Evolutionary conservation across 495 filamentous ascomycete genomes (phyloP).

Genomic region (Trypethelium eluteriae): DNA sequence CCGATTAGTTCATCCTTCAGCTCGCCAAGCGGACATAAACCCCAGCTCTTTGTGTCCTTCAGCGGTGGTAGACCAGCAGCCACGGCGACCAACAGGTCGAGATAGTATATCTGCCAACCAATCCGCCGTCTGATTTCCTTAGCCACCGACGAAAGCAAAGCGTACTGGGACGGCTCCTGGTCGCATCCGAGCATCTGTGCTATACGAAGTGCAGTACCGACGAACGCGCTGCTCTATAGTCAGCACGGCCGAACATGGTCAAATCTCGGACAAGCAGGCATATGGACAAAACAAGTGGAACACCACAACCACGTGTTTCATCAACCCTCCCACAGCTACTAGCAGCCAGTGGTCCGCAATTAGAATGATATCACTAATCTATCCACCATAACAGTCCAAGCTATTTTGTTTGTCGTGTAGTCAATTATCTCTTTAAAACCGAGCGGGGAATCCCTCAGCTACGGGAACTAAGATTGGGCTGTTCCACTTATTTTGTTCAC

Average conservation of each 20-base stretch:
- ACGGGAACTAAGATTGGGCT: neutral
- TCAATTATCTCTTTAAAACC: neutral
- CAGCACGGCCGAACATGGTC: constrained; percentile 5
- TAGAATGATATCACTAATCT: too few species aligned
- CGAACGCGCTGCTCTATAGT: constrained; percentile 14
- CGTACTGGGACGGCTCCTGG: constrained; percentile 18
- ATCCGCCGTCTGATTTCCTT: constrained; percentile 19
- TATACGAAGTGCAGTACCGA: constrained; percentile 19
- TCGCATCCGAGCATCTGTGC: constrained; percentile 23
- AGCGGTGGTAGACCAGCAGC: constrained; percentile 20
- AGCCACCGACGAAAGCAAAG: constrained; percentile 7
- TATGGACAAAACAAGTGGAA: neutral
- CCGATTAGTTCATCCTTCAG: constrained; percentile 23
- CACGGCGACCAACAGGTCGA: constrained; percentile 19
- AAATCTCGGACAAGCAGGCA: neutral
- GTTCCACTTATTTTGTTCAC: neutral
- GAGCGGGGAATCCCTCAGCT: neutral
- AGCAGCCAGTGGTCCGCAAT: neutral
- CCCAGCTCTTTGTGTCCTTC: constrained; percentile 11
- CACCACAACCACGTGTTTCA: neutral
- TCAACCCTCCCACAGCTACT: neutral
- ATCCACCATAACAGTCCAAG: neutral
- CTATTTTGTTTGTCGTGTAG: neutral
- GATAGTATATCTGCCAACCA: constrained; percentile 22
- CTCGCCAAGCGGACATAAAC: constrained; percentile 17